These are phyloP conservation scores for Stenogyne calaminthoides DNA, from an alignment of 305 asterid species.

Conservation along the genomic window DNA sequence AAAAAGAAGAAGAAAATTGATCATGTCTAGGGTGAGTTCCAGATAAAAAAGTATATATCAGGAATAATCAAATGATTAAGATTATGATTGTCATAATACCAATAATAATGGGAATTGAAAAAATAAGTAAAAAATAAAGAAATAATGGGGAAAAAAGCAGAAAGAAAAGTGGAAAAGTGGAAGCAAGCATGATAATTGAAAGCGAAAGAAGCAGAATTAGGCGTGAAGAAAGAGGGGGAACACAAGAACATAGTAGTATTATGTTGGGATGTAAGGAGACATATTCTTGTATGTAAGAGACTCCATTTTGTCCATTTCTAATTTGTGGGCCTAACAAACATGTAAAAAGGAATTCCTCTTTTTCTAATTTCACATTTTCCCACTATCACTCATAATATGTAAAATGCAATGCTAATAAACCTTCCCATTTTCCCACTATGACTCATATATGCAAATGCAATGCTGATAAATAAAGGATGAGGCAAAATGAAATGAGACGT, in stretches of 20 bases:
- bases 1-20: background rate
- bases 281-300: constrained; percentile 33
- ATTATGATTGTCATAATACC: constrained; percentile 42
- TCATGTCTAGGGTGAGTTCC: background rate
- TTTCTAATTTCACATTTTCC: constrained; percentile 17
- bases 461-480: too few species aligned
- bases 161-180: constrained; percentile 15
- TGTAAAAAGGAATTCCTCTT: constrained; percentile 28
- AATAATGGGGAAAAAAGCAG: background rate
- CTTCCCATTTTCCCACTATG: too few species aligned
- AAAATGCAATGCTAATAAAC: too few species aligned
- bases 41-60: constrained; percentile 32
- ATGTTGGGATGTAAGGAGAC: constrained; percentile 58
- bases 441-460: too few species aligned
- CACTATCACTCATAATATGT: too few species aligned
- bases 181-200: constrained; percentile 44
- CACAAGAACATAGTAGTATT: constrained; percentile 32
- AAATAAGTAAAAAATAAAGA: background rate
- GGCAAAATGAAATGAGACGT: too few species aligned
- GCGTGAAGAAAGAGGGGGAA: constrained; percentile 52
- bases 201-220: constrained; percentile 43
- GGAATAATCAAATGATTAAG: constrained; percentile 58
- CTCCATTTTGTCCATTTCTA: constrained; percentile 28
- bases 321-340: constrained; percentile 31
- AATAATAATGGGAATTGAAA: constrained; percentile 33